Base-by-base conservation (phyloP, 495 filamentous ascomycete genomes). In the Xanthoparmelia taractica region DNA sequence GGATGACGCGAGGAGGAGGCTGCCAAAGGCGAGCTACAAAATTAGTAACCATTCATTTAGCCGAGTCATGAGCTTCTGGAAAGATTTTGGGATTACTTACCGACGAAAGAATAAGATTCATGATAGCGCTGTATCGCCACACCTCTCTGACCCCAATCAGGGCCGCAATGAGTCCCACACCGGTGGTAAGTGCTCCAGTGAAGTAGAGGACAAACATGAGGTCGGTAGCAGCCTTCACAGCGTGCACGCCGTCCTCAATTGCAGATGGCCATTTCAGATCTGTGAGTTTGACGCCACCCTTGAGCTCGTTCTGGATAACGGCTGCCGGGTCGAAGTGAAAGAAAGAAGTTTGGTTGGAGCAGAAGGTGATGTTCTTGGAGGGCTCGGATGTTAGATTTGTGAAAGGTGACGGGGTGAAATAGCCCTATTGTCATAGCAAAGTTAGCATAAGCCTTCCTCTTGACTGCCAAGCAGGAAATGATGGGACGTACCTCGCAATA, bases 171-270 rank as follows among this genome's bases (percentile, higher is more conserved):
- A 90, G 72, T 8, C 79, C 74, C 12, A 86, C 65, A 15, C 82
- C 85, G 27, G 82, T 76, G 20, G 86, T 74, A 7, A 74, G 83
- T 41, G 84, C 79, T 4, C 79, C 85, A 12, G 91, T 76, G 64
- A 79, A 81, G 69, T 89, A 90, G 59, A 92, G 73, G 38, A 89
- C 76, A 60, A 86, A 86, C 65, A 84, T 78, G 0, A 81, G 82
- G 31, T 82, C 79, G 47, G 67, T 76, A 27, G 78, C 77, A 18
- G 73, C 57, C n/a, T 66, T 65, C 57, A 79, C 74, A 3, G 78
- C 79, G 61, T 84, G 73, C 60, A 92, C 74, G 31, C 82, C 82
- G 43, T 81, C 73, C 66, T 84, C 78, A 64, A 92, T 79, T 8
- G 82, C 74, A n/a, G 78, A 71, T 1, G 86, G 84, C 79, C 89